These are phyloP conservation scores for Lepidium didymum DNA, from an alignment of 345 rosid species.

Conservation along the genomic window DNA sequence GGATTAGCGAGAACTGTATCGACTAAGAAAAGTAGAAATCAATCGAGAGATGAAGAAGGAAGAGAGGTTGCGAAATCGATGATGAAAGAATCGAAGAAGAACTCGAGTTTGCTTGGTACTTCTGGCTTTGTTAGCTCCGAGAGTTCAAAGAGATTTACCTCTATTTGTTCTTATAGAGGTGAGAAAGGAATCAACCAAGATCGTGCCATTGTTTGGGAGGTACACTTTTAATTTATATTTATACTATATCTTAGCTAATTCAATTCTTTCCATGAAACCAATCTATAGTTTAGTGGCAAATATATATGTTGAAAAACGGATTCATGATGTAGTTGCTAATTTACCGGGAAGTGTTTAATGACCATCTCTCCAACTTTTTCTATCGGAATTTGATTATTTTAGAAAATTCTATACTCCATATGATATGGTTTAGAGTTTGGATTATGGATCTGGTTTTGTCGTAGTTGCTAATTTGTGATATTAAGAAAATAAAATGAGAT, in stretches of 20 bases:
- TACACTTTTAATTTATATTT: constrained; percentile 12
- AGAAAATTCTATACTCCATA: no score
- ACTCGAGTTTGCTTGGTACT: constrained; percentile 47
- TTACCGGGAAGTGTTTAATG: not conserved
- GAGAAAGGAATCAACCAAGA: constrained; percentile 84
- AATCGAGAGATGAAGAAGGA: constrained; percentile 33
- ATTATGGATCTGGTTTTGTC: no score
- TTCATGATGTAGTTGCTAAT: not conserved
- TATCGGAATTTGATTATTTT: no score
- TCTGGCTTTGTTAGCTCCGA: constrained; percentile 46
- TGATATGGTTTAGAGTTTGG: no score
- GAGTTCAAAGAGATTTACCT: constrained; percentile 42
- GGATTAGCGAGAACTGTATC: constrained; percentile 58
- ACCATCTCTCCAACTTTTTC: no score
- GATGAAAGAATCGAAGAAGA: constrained; percentile 68
- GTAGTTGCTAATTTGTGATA: not conserved
- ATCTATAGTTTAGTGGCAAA: not conserved
- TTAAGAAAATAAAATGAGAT: not conserved
- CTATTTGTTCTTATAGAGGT: constrained; percentile 73
- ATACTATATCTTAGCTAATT: constrained; percentile 3
- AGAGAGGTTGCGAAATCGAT: constrained; percentile 56
- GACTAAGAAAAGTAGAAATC: constrained; percentile 43
- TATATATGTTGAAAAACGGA: not conserved
- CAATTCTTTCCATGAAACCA: not conserved
- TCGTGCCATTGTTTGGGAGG: constrained; percentile 80